Evolutionary conservation across 306 rosid species (phyloP), one percentile per base, ranked within the genome.

Genomic region (Clitoria ternatea): DNA sequence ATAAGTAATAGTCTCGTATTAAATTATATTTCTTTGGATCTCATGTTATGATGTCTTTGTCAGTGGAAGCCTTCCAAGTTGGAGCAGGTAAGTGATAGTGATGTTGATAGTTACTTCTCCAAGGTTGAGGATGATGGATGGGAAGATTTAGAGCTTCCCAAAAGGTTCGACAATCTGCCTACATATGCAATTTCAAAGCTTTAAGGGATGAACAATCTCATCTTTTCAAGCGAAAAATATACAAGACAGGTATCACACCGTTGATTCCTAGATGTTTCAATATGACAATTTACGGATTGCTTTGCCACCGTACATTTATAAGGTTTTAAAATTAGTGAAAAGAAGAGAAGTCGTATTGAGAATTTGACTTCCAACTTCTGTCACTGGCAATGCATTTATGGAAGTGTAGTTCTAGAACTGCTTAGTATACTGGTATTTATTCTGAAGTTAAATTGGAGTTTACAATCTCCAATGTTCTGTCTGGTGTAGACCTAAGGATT

Each of bases 131-230:
- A 81, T 26, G 62, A 87, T 76, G 89, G 74, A 32, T 92, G 98
- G 98, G 75, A 80, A 26, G 98, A 92, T 49, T 79, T 92, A 66
- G 72, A 84, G 81, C 82, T 94, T 70, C 97, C 96, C 32, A 78
- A 78, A 56, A 94, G 95, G 87, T 66, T 87, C 85, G 72, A 82
- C 80, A 82, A 81, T 69, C 79, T 90, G 81, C 89, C 95, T 30
- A 52, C 40, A 36, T 83, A 39, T 78, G 97, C 89, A 73, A 80
- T 87, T 77, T 79, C 97, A 37, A 94, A 94, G 83, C 90, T 94
- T 61, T 94, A 82, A 77, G 39, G 62, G 43, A 49, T 64, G 49
- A 33, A 3, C 30, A 45, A 18, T 37, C 39, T 53, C 53, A 59
- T 33, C 12, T 30, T 59, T 8, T 33, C 64, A 32, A 6, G 22